Evolutionary conservation across 495 filamentous ascomycete species (phyloP), one percentile per base, ranked within the genome.

Genomic region (Tuber magnatum): DNA sequence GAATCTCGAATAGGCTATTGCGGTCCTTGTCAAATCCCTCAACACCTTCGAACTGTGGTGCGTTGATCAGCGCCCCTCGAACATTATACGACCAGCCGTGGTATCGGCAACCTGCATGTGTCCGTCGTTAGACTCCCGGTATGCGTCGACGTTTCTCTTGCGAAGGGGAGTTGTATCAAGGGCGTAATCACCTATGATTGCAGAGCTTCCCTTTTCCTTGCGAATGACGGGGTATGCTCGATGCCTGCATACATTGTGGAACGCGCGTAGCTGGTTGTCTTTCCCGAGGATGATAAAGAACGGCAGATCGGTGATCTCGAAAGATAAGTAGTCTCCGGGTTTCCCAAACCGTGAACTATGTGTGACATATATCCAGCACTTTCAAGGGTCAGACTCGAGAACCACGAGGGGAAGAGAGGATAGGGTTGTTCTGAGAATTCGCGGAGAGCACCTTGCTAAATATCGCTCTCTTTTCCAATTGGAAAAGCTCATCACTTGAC

Each of bases 61-160:
- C 88, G 80, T 89, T 89, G 69, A 88, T 85, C 56, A 90, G 81
- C 46, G 86, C 84, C 28, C 89, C 88, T 65, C 81, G 84, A 8
- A 86, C 85, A 73, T 88, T 86, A 75, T 90, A 90, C 51, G 86
- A 87, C 89, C 89, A 91, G 39, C 89, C 88, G 81, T 91, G 89
- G 76, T 90, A 91, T 68, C 86, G 84, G 81, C 88, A 91, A 2
- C 85, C 61, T 76, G 72, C 75, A 39, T 75, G 44, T 46, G 43
- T 20, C 28, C 56, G 56, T 65, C 56, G 56, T 65, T 18, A 65
- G 56, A 75, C 40, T n/a, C n/a, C n/a, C n/a, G n/a, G n/a, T 39
- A 70, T 42, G n/a, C 56, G n/a, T 69, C 43, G 56, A 65, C 41
- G 24, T 40, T 56, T 38, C 73, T 43, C 1, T 40, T 70, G 22